These are phyloP conservation scores for Alnus rubra DNA, from an alignment of 306 rosid genomes.

Conservation along the genomic window DNA sequence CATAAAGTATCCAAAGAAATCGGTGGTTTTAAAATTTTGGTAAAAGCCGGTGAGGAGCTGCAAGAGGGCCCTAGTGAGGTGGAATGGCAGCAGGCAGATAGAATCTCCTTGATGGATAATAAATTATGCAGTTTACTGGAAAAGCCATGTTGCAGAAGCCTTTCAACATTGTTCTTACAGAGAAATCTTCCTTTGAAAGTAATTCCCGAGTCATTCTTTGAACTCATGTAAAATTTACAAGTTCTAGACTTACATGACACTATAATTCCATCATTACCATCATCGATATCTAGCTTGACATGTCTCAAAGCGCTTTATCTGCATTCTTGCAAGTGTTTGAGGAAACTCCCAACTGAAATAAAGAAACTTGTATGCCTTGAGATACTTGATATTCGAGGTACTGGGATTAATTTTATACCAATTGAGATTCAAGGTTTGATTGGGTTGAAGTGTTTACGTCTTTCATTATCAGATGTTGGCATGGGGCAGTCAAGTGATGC, in stretches of 20 bases:
- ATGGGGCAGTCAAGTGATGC: too few species aligned
- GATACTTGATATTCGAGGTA: slow-evolving; percentile 34
- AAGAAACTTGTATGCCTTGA: slow-evolving; percentile 22
- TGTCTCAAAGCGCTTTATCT: slow-evolving; percentile 21
- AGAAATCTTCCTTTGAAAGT: background rate
- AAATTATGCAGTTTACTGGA: background rate
- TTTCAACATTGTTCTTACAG: slow-evolving; percentile 9
- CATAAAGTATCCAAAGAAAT: slow-evolving; percentile 8
- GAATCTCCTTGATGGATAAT: slow-evolving; percentile 22
- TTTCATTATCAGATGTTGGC: slow-evolving; percentile 16
- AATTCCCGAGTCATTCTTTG: background rate
- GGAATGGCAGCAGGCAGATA: background rate
- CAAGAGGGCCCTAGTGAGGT: background rate
- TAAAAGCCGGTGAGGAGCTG: background rate
- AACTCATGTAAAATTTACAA: slow-evolving; percentile 3
- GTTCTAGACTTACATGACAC: slow-evolving; percentile 15
- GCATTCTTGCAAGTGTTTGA: slow-evolving; percentile 11
- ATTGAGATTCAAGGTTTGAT: slow-evolving; percentile 1
- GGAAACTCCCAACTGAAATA: slow-evolving; percentile 3
- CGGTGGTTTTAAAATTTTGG: too few species aligned
- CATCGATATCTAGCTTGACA: slow-evolving; percentile 19
- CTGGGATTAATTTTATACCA: slow-evolving; percentile 14
- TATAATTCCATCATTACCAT: slow-evolving; percentile 10
- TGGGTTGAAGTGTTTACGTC: slow-evolving; percentile 23
- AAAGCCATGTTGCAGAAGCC: background rate